Percentiles rank a stretch among this genome's conserved stretches.
Conservation (phyloP, 148 eudicot genomes). For the Vaccinium vitisidaea region DNA sequence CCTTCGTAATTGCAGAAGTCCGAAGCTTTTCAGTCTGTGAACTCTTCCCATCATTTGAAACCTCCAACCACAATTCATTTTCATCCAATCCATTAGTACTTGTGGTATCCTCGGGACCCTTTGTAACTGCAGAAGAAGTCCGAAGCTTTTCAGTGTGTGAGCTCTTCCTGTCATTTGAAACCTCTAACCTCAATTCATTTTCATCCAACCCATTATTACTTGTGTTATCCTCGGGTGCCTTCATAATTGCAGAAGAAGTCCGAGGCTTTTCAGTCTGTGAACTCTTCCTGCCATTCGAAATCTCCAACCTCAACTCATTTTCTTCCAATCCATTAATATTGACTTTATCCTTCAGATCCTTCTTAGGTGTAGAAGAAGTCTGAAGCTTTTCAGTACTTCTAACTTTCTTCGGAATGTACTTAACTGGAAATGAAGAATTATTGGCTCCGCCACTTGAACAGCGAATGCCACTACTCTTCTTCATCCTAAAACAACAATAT, state of each 20-base stretch:
- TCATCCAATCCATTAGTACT: constrained; percentile 20
- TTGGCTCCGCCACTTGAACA: constrained; percentile 35
- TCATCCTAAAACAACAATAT: constrained; percentile 32
- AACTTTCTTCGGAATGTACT: constrained; percentile 57
- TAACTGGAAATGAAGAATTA: constrained; percentile 49
- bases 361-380: constrained; percentile 17
- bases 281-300: background rate
- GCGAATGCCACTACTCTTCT: constrained; percentile 28
- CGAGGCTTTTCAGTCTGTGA: background rate
- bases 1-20: constrained; percentile 13
- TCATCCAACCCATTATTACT: constrained; percentile 18
- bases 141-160: background rate
- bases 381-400: constrained; percentile 24
- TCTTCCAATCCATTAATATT: constrained; percentile 18
- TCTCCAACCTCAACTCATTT: constrained; percentile 20
- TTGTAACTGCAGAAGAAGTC: constrained; percentile 18
- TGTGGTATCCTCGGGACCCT: constrained; percentile 17
- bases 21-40: background rate
- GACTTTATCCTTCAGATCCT: constrained; percentile 21
- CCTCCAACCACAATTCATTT: constrained; percentile 20
- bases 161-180: background rate
- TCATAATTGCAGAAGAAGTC: constrained; percentile 17
- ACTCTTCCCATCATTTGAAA: background rate
- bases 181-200: constrained; percentile 20
- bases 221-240: constrained; percentile 19